Base-by-base conservation (phyloP, 345 rosid genomes). In the Brassica incana region DNA sequence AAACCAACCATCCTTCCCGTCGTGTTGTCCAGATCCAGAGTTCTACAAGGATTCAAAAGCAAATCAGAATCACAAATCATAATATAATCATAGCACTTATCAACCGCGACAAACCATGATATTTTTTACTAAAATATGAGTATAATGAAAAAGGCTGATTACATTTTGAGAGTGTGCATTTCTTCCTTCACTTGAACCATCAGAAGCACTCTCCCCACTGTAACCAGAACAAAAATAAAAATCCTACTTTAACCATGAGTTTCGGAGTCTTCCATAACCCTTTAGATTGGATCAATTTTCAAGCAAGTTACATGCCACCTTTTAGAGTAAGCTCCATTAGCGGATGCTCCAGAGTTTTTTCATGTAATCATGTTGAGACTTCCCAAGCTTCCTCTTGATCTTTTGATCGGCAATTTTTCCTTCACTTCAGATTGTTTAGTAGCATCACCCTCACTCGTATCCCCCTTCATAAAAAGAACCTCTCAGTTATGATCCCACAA, bases 311-410 rank as follows among this genome's bases (percentile, higher is more conserved):
- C 74, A 67, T 29, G 32, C 1, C 85, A 89, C 99, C 99, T 93
- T 86, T 93, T 95, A 14, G 97, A 90, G 83, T 89, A 87, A 83
- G 69, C 88, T 66, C 97, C 98, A 78, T 93, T 93, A 15, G 97
- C 92, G 81, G 96, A 85, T 62, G 89, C 83, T 73, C 90, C 95
- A 2, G 90, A 81, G 74, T 89, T 71, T 89, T 89, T 93, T 61
- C 88, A 93, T 2, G 91, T 91, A 69, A 91, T 93, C 93, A 90
- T 88, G 83, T 87, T 95, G 84, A 95, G 82, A 83, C 98, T 95
- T 74, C 99, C 98, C 85, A 95, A 85, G 82, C 99, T 93, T 85
- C 96, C 99, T 87, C 88, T 91, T 15, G 99, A 95, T 85, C 99
- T 91, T 89, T 95, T 95, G 78, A 93, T 90, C 36, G 99, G 97